phyloP scores from a whole-genome alignment of 495 filamentous ascomycete genomes.

The Cercophora samala region DNA sequence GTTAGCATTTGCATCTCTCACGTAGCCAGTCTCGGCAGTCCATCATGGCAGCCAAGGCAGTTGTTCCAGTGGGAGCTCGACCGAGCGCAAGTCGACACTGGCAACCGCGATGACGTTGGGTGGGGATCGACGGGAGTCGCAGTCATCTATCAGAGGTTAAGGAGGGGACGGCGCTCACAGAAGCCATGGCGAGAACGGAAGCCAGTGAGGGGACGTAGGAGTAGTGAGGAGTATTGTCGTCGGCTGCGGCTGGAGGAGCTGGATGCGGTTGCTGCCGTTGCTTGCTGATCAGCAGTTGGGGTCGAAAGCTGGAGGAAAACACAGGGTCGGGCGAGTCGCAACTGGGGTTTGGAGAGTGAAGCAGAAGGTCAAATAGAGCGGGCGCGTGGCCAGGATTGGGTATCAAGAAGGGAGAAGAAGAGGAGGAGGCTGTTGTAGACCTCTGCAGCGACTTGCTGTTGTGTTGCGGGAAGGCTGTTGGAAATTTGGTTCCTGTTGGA shows the following conservation, averaged over 20 bases:
- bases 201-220: constrained; percentile 2
- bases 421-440: neutral
- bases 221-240: constrained; percentile 1
- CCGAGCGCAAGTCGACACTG: neutral
- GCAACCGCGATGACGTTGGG: neutral
- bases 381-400: constrained; percentile 23
- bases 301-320: constrained; percentile 20
- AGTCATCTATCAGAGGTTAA: neutral
- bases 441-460: neutral
- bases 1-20: neutral
- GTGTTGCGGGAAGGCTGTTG: constrained; percentile 11
- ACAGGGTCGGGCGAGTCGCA: constrained; percentile 9
- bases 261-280: constrained; percentile 2
- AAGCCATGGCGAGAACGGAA: constrained; percentile 31
- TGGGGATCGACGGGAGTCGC: neutral
- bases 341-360: constrained; percentile 10
- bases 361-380: constrained; percentile 12
- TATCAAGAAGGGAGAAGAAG: constrained; percentile 25
- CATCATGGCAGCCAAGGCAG: neutral
- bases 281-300: constrained; percentile 13
- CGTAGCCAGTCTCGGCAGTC: neutral
- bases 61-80: neutral
- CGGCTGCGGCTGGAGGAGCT: neutral
- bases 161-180: constrained; percentile 26
- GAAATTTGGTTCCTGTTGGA: neutral